Evolutionary conservation across 768 basidiomycete species (phyloP), one percentile per base, ranked within the genome.

Genomic region (Tricholoma sp.): DNA sequence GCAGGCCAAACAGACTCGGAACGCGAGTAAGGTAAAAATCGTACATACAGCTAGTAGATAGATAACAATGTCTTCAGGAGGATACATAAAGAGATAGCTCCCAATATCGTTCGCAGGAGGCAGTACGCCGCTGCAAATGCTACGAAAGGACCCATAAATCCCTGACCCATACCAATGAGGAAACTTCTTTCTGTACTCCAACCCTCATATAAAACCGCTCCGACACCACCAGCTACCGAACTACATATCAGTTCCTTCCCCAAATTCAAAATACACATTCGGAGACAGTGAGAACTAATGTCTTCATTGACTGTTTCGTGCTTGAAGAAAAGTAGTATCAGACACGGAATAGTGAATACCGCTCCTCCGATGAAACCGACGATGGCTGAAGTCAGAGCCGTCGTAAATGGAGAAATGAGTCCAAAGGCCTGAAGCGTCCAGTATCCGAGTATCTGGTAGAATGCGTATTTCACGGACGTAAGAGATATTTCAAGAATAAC

Each of bases 381-480:
- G 29, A 44, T 20, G 39, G 45, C 53, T 18, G 57, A 33, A n/a
- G 45, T 42, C 17, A 47, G 37, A 20, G 47, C 39, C 20, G 50
- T 58, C 32, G 54, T 34, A 24, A 36, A 49, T 36, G 54, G 55
- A 18, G 34, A 29, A 41, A 50, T 12, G 24, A 33, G 44, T 20
- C 37, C 50, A 20, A 57, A 31, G n/a, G 24, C 24, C 20, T 20
- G 34, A n/a, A 60, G 39, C 36, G 49, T 24, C 4, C 49, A 52
- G 50, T 57, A 49, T 2, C 59, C 61, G 44, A 60, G 24, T 18
- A 42, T 51, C 28, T 64, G 63, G 53, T 64, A 64, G 34, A 58
- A 51, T 9, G 63, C 63, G 48, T 62, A 64, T 24, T 64, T 64
- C 37, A 64, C 59, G 2, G 63, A 62, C 41, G 61, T 62, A 55